Conservation (phyloP, 2,329 filamentous ascomycete species). For the Aotearoamyces nothofagi region DNA sequence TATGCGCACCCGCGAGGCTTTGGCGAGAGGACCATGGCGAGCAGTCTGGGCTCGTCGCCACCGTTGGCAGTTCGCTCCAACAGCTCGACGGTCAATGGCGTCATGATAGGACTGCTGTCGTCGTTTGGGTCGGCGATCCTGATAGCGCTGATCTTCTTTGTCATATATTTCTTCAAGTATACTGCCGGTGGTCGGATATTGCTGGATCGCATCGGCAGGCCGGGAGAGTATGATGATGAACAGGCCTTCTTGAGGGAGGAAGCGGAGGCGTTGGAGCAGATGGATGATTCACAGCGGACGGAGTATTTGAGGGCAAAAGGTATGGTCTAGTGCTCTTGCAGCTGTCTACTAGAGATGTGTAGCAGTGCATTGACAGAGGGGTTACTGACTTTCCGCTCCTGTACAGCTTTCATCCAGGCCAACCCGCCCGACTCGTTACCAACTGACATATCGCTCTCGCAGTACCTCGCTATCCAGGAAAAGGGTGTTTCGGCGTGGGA, state of each 20-base stretch:
- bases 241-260: slow-evolving; percentile 89
- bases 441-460: slow-evolving; percentile 93
- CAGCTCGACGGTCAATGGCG: slow-evolving; percentile 46
- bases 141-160: slow-evolving; percentile 61
- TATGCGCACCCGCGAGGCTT: no score
- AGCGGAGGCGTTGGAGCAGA: slow-evolving; percentile 82
- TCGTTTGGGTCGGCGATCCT: slow-evolving; percentile 85
- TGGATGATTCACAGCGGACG: slow-evolving; percentile 82
- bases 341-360: no score
- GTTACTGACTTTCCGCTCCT: slow-evolving; percentile 1
- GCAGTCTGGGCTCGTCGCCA: no score
- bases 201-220: slow-evolving; percentile 80
- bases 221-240: slow-evolving; percentile 95
- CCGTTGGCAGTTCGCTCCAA: no score
- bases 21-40: no score
- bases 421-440: slow-evolving; percentile 92
- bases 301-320: slow-evolving; percentile 95
- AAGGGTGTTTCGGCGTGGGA: slow-evolving; percentile 99
- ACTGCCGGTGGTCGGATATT: slow-evolving; percentile 80
- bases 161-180: slow-evolving; percentile 90
- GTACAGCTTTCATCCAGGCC: slow-evolving; percentile 73
- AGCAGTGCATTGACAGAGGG: no score
- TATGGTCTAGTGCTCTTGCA: slow-evolving; percentile 36
- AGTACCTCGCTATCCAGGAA: slow-evolving; percentile 96
- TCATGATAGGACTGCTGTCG: slow-evolving; percentile 87